Conservation (phyloP, 2,329 filamentous ascomycete species). For the Penicillium fuscoglaucum region DNA sequence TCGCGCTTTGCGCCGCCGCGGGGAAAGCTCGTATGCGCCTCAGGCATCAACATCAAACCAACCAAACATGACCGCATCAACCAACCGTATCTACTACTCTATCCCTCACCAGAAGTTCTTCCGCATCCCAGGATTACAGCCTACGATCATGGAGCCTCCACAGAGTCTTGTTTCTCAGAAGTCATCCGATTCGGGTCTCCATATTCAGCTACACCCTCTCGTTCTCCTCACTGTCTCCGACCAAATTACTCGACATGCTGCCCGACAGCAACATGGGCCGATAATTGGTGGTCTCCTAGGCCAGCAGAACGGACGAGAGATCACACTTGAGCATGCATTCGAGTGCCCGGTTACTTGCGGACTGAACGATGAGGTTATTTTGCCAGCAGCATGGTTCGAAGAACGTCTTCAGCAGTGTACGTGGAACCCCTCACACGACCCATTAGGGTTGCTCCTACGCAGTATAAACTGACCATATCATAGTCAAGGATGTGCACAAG, state of each 20-base stretch:
- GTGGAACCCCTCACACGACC: slow-evolving; percentile 31
- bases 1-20: slow-evolving; percentile 21
- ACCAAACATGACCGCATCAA: slow-evolving; percentile 31
- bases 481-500: slow-evolving; percentile 88
- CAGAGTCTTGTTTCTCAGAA: slow-evolving; percentile 67
- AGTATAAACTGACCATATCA: slow-evolving; percentile 12
- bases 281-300: slow-evolving; percentile 86
- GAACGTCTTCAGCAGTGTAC: slow-evolving; percentile 81
- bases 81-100: slow-evolving; percentile 6
- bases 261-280: slow-evolving; percentile 72
- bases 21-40: slow-evolving; percentile 24
- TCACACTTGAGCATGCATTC: slow-evolving; percentile 91
- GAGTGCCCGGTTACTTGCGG: slow-evolving; percentile 65
- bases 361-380: slow-evolving; percentile 57
- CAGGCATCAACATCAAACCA: slow-evolving; percentile 28
- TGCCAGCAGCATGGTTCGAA: slow-evolving; percentile 72
- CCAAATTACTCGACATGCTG: slow-evolving; percentile 86
- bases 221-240: slow-evolving; percentile 96
- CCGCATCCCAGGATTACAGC: slow-evolving; percentile 1
- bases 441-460: not conserved
- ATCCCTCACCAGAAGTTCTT: slow-evolving; percentile 7
- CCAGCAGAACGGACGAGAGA: slow-evolving; percentile 83
- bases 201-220: slow-evolving; percentile 84
- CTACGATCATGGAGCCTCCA: slow-evolving; percentile 49
- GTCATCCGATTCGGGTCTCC: slow-evolving; percentile 71